phyloP scores from a whole-genome alignment of 352 stramenopile genomes.

The Peronospora destructor region DNA sequence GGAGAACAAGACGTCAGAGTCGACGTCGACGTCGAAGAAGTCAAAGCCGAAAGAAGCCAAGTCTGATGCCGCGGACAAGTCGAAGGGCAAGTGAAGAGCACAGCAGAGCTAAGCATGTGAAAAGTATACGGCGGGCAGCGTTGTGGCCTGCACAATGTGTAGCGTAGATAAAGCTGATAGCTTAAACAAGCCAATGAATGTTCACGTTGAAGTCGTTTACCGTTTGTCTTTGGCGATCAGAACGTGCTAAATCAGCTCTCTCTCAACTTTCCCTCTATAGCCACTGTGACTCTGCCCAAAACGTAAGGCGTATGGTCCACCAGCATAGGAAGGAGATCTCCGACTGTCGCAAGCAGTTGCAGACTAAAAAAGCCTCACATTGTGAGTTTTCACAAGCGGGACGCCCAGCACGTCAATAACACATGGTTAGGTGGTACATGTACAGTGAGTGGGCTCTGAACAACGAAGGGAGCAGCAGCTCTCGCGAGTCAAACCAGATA shows the following conservation, averaged over 20 bases:
- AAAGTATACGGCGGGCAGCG: too few relatives aligned
- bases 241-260: too few relatives aligned
- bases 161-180: neutral
- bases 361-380: neutral
- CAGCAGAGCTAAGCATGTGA: neutral
- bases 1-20: constrained; percentile 3
- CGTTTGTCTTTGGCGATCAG: too few relatives aligned
- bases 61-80: constrained; percentile 3
- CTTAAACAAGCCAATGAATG: neutral
- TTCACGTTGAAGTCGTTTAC: neutral
- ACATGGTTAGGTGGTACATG: neutral
- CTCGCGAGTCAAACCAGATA: neutral
- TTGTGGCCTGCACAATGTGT: neutral
- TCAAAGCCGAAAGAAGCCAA: constrained; percentile 5
- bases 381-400: neutral
- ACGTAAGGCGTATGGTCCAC: neutral
- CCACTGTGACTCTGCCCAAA: neutral
- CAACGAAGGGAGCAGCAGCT: neutral
- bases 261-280: too few relatives aligned
- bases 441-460: neutral
- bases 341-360: neutral
- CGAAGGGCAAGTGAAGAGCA: constrained; percentile 7
- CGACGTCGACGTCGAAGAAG: neutral
- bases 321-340: neutral
- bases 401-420: neutral